These are phyloP conservation scores for Vaccinium vitisidaea DNA, from an alignment of 148 eudicot genomes.

Conservation along the genomic window DNA sequence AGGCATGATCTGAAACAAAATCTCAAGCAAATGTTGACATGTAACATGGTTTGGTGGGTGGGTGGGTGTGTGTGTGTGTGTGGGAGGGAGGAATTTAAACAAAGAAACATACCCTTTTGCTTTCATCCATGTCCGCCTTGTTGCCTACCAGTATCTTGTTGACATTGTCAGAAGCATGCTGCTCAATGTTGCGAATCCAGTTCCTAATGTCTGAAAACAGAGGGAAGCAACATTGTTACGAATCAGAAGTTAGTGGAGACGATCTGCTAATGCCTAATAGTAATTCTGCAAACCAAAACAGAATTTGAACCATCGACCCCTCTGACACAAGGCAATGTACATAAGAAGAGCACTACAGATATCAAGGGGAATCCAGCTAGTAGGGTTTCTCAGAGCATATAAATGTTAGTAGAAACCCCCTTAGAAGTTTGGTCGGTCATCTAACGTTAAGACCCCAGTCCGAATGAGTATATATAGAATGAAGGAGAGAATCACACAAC, in stretches of 20 bases:
- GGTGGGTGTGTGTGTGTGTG: no score
- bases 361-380: neutral
- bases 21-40: neutral
- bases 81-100: neutral
- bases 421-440: neutral
- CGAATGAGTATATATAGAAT: neutral
- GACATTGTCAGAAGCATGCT: conserved; percentile 90
- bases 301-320: neutral
- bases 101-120: conserved; percentile 66
- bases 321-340: neutral
- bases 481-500: neutral
- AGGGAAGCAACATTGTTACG: conserved; percentile 4
- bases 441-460: neutral
- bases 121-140: conserved; percentile 96
- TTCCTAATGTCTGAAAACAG: conserved; percentile 64
- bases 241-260: neutral
- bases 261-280: neutral
- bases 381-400: neutral
- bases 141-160: conserved; percentile 90
- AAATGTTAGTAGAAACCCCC: neutral
- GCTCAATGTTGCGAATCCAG: conserved; percentile 91
- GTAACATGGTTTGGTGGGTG: neutral
- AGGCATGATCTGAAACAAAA: neutral
- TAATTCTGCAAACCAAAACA: neutral
- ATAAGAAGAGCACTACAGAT: neutral